Conservation (phyloP, 2,329 filamentous ascomycete genomes). For the Fusarium fracticaudum region DNA sequence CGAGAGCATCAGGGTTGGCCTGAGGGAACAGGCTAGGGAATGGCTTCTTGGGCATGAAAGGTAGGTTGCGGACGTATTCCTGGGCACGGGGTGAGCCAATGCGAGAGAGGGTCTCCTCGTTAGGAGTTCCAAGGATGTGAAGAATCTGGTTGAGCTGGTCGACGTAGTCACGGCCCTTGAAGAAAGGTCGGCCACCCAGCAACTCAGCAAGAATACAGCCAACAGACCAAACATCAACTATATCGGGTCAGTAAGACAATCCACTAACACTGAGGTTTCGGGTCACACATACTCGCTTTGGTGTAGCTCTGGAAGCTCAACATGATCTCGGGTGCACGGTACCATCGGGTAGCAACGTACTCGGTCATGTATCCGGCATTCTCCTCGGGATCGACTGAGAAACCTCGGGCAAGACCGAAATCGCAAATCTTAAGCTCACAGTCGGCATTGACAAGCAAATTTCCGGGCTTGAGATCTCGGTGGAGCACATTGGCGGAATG, state of each 20-base stretch:
- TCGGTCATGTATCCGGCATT: slow-evolving; percentile 99
- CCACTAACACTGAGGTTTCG: neutral
- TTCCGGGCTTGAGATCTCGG: slow-evolving; percentile 95
- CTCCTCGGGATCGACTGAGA: slow-evolving; percentile 96
- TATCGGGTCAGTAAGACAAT: slow-evolving; percentile 17
- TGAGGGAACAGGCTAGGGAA: slow-evolving; percentile 91
- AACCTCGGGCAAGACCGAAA: slow-evolving; percentile 94
- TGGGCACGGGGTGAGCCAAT: slow-evolving; percentile 96
- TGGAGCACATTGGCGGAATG: slow-evolving; percentile 98
- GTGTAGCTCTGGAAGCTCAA: slow-evolving; percentile 99
- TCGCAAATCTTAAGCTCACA: slow-evolving; percentile 99
- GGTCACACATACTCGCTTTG: slow-evolving; percentile 87
- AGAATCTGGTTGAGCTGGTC: slow-evolving; percentile 99
- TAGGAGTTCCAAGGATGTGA: slow-evolving; percentile 95
- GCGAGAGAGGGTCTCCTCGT: slow-evolving; percentile 90
- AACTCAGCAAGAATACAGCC: slow-evolving; percentile 97
- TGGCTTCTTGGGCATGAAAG: slow-evolving; percentile 91
- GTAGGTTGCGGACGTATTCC: slow-evolving; percentile 97
- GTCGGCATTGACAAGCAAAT: slow-evolving; percentile 96
- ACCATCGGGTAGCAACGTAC: slow-evolving; percentile 98
- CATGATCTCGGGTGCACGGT: slow-evolving; percentile 96
- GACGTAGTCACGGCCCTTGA: slow-evolving; percentile 99
- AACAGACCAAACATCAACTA: slow-evolving; percentile 99
- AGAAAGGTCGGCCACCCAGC: slow-evolving; percentile 95
- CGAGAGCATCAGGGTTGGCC: slow-evolving; percentile 94